These are phyloP conservation scores for Penicillium sp. DNA, from an alignment of 2,329 filamentous ascomycete genomes.

Conservation along the genomic window DNA sequence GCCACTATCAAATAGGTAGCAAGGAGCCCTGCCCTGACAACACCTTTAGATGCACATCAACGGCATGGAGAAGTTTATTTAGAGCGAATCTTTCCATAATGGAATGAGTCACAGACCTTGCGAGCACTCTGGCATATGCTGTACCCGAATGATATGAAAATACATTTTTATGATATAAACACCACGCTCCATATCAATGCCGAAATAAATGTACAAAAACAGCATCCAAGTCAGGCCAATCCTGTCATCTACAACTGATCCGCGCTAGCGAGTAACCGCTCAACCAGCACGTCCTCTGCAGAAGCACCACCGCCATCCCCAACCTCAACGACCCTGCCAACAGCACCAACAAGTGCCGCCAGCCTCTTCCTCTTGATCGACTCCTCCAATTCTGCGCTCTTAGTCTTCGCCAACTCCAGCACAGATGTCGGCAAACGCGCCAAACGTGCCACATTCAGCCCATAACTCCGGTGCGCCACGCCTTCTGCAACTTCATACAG, in stretches of 20 bases:
- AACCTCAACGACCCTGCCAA: conserved; percentile 32
- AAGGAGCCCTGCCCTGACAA: too few relatives aligned
- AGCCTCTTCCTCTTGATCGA: conserved; percentile 67
- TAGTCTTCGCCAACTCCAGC: conserved; percentile 75
- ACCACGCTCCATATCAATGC: not conserved
- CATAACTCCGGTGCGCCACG: conserved; percentile 91
- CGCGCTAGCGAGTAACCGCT: conserved; percentile 35
- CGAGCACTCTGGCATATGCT: too few relatives aligned
- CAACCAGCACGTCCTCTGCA: conserved; percentile 29
- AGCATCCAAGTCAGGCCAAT: not conserved
- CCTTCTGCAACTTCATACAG: conserved; percentile 90
- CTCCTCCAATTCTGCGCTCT: conserved; percentile 79
- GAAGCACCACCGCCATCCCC: conserved; percentile 9
- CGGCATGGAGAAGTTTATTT: too few relatives aligned
- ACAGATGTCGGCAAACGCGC: conserved; percentile 77
- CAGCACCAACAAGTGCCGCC: conserved; percentile 34
- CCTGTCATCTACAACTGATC: conserved; percentile 33
- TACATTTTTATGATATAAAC: conserved; percentile 5
- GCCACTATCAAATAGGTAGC: too few relatives aligned
- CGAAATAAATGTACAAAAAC: conserved; percentile 1
- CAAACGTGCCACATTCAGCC: conserved; percentile 85
- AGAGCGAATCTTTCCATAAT: too few relatives aligned
- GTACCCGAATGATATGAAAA: not conserved
- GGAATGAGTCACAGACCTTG: too few relatives aligned
- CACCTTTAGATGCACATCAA: too few relatives aligned